Conservation (phyloP, 352 stramenopile species). For the Pseudoperonospora humuli region DNA sequence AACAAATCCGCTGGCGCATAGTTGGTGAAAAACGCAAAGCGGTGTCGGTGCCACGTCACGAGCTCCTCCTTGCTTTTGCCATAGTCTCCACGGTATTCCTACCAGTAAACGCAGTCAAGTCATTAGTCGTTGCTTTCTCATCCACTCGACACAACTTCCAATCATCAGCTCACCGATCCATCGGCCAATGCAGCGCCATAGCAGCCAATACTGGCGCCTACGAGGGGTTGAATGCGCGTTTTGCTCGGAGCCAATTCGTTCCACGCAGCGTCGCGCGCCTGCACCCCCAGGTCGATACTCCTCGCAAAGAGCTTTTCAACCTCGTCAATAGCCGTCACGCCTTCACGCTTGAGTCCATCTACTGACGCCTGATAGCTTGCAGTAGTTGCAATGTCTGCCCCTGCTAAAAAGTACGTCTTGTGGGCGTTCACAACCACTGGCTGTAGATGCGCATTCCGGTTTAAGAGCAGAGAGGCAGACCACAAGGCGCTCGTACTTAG, state of each 20-base stretch:
- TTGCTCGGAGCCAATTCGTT: slow-evolving; percentile 25
- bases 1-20: slow-evolving; percentile 57
- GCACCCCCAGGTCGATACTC: slow-evolving; percentile 65
- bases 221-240: slow-evolving; percentile 55
- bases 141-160: slow-evolving; percentile 1
- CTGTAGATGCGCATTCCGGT: slow-evolving; percentile 41
- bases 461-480: slow-evolving; percentile 64
- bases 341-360: slow-evolving; percentile 71
- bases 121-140: not conserved
- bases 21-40: slow-evolving; percentile 58
- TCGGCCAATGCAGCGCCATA: slow-evolving; percentile 79
- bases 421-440: slow-evolving; percentile 61
- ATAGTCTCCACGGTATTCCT: slow-evolving; percentile 86
- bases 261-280: slow-evolving; percentile 58
- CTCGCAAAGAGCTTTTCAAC: slow-evolving; percentile 61
- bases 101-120: not conserved
- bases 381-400: slow-evolving; percentile 74
- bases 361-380: slow-evolving; percentile 83
- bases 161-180: slow-evolving; percentile 48
- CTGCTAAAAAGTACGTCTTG: slow-evolving; percentile 64
- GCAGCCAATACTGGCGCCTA: slow-evolving; percentile 81
- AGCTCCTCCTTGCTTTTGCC: slow-evolving; percentile 55
- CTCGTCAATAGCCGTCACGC: slow-evolving; percentile 28
- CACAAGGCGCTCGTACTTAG: slow-evolving; percentile 50
- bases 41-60: slow-evolving; percentile 65